Evolutionary conservation across 139 green algal species (phyloP).

Genomic region (Asterochloris erici): DNA sequence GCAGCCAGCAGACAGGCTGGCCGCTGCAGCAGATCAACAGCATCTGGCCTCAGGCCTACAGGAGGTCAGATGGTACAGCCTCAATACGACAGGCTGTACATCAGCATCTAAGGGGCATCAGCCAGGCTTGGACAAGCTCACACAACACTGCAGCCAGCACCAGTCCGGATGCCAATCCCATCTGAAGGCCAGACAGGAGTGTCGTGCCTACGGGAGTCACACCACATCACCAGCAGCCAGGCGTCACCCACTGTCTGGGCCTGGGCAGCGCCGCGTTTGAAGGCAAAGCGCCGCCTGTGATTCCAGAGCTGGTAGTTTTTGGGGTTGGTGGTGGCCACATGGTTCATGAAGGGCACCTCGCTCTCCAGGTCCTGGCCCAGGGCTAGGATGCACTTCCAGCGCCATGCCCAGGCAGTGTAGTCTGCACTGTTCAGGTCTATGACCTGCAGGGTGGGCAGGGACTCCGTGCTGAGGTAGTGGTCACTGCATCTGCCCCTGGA

Average conservation of each 20-base stretch:
- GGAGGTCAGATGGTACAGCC: background rate
- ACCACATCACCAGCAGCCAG: too few relatives aligned
- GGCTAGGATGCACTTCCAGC: constrained; percentile 48
- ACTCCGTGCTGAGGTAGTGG: background rate
- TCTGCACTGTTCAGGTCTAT: constrained; percentile 64
- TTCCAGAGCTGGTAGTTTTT: constrained; percentile 98
- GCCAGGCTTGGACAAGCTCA: too few relatives aligned
- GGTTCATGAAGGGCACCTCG: constrained; percentile 24
- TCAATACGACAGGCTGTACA: too few relatives aligned
- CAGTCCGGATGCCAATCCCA: too few relatives aligned
- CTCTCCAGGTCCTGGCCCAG: background rate
- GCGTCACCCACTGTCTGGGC: constrained; percentile 30
- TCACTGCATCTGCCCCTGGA: background rate
- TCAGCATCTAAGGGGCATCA: too few relatives aligned
- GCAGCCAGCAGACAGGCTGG: too few relatives aligned
- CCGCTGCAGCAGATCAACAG: too few relatives aligned
- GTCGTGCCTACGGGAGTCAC: too few relatives aligned
- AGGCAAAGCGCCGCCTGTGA: constrained; percentile 55
- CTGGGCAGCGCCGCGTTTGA: constrained; percentile 32
- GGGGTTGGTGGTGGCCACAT: constrained; percentile 37
- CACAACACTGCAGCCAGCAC: too few relatives aligned
- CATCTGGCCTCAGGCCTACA: too few relatives aligned
- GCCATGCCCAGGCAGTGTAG: constrained; percentile 76
- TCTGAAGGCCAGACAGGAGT: too few relatives aligned
- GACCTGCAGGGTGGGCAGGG: constrained; percentile 14